phyloP scores from a whole-genome alignment of 164 flowering plant species.

The Chimonanthus salicifolius region DNA sequence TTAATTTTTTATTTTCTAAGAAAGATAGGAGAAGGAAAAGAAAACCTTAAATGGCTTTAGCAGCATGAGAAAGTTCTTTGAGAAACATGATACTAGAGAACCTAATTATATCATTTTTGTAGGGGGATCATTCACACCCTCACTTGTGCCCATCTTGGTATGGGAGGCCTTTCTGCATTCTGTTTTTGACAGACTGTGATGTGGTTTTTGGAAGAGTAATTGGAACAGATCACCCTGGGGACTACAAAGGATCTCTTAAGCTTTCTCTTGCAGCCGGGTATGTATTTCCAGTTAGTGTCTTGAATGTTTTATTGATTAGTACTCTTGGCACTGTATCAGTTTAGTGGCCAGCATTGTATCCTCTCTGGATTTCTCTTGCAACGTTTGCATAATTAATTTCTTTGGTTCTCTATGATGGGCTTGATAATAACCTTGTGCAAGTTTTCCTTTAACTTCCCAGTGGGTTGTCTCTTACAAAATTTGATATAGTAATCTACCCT shows the following conservation, averaged over 20 bases:
- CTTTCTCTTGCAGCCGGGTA: constrained; percentile 82
- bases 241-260: constrained; percentile 64
- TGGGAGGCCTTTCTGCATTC: constrained; percentile 64
- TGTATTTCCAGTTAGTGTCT: constrained; percentile 3
- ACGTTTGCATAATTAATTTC: neutral
- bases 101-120: neutral
- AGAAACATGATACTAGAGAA: neutral
- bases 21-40: no score
- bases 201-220: constrained; percentile 72
- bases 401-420: no score
- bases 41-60: neutral
- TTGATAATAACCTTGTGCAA: no score
- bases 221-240: constrained; percentile 58
- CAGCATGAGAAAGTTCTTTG: neutral
- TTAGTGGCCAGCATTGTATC: neutral
- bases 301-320: neutral
- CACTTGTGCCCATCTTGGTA: constrained; percentile 56
- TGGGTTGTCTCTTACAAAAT: no score
- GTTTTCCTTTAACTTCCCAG: no score
- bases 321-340: neutral
- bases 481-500: no score
- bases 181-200: constrained; percentile 76
- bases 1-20: neutral
- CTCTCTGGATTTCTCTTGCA: neutral
- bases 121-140: constrained; percentile 95